Evolutionary conservation across 129 eudicot genomes (phyloP).

Genomic region (Helianthus annuus): DNA sequence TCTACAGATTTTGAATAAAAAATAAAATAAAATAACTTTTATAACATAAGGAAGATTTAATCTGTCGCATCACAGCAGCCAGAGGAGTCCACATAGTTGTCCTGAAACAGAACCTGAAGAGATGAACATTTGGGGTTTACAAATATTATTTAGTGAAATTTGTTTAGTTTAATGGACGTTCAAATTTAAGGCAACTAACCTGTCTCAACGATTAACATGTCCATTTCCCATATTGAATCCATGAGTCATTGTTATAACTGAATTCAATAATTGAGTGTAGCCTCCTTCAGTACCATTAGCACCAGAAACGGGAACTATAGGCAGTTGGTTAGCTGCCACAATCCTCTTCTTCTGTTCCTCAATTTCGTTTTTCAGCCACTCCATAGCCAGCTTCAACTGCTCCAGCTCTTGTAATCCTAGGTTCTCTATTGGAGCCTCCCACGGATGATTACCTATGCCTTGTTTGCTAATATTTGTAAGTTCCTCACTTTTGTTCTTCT

Average conservation of each 20-base stretch:
- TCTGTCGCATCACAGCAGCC: too few species aligned
- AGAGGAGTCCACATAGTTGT: too few species aligned
- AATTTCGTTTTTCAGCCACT: conserved; percentile 39
- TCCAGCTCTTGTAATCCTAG: conserved; percentile 45
- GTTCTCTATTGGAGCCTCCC: conserved; percentile 56
- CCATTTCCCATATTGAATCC: conserved; percentile 42
- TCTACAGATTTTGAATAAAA: too few species aligned
- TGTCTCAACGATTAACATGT: conserved; percentile 21
- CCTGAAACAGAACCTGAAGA: too few species aligned
- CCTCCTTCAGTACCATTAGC: conserved; percentile 12
- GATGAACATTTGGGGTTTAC: too few species aligned
- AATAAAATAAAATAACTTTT: too few species aligned
- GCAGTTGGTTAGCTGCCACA: too few species aligned
- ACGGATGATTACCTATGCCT: conserved; percentile 44
- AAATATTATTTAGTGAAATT: too few species aligned
- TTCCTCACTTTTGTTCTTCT: conserved; percentile 43
- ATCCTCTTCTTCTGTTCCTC: too few species aligned
- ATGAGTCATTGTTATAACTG: conserved; percentile 44
- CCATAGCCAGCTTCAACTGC: conserved; percentile 48
- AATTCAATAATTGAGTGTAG: neutral
- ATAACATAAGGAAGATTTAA: too few species aligned
- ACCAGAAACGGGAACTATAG: neutral
- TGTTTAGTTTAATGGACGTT: too few species aligned
- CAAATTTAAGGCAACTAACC: neutral
- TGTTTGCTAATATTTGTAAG: conserved; percentile 35